Conservation (phyloP, 164 flowering plant species). For the Kalanchoe fedtschenkoi region DNA sequence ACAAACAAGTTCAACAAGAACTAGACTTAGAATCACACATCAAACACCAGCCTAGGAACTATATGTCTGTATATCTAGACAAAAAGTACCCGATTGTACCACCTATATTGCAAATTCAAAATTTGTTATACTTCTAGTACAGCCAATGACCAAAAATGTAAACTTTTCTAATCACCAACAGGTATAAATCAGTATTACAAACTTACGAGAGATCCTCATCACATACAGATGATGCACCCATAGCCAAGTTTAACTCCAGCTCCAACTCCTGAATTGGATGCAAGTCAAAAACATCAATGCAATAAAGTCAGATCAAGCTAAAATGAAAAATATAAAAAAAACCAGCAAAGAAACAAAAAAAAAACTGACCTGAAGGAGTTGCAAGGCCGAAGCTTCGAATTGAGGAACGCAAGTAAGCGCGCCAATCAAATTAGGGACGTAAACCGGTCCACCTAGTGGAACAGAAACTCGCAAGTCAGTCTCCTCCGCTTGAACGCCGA, state of each 20-base stretch:
- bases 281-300: not conserved
- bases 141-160: not conserved
- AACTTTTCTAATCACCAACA: not conserved
- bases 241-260: constrained; percentile 17
- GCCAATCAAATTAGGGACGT: constrained; percentile 35
- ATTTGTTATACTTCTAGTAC: not conserved
- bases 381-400: constrained; percentile 27
- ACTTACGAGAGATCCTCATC: constrained; percentile 45
- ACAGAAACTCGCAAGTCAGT: constrained; percentile 16
- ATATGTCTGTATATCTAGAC: too few species aligned
- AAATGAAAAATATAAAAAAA: not conserved
- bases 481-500: not conserved
- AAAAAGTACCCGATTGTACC: too few species aligned
- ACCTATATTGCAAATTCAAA: not conserved
- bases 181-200: not conserved
- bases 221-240: constrained; percentile 13
- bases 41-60: too few species aligned
- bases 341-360: not conserved
- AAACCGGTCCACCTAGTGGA: constrained; percentile 71
- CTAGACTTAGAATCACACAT: too few species aligned
- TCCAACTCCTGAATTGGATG: constrained; percentile 30
- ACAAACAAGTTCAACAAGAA: not conserved
- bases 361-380: constrained; percentile 33
- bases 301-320: not conserved
- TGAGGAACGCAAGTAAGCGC: constrained; percentile 33